A percentile compares a stretch with the other conserved stretches of the same genome.
phyloP scores from a whole-genome alignment of 2,329 filamentous ascomycete genomes.

The Pseudovirgaria hyperparasitica region DNA sequence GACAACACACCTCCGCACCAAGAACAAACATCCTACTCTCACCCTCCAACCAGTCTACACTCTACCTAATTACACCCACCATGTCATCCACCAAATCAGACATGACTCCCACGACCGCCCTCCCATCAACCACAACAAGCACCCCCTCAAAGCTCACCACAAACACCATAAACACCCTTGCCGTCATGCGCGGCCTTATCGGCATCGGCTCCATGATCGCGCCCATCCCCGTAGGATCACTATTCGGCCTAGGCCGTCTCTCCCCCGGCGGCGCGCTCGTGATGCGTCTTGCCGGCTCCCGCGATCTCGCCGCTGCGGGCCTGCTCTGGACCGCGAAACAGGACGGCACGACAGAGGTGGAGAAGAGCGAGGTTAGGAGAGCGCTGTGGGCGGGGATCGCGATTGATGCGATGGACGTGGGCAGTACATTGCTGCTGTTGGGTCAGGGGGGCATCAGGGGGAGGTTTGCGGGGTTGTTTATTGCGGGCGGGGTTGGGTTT shows the following conservation, averaged over 20 bases:
- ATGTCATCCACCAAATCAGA: no score
- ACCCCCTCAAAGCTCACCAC: slow-evolving; percentile 7
- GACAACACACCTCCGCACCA: no score
- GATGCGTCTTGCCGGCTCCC: slow-evolving; percentile 13
- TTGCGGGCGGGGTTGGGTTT: slow-evolving; percentile 9
- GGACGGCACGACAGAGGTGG: slow-evolving; percentile 7
- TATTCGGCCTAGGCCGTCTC: slow-evolving; percentile 11
- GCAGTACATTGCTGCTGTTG: slow-evolving; percentile 10
- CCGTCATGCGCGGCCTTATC: slow-evolving; percentile 9
- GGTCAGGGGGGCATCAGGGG: slow-evolving; percentile 10
- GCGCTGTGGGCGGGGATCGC: slow-evolving; percentile 13
- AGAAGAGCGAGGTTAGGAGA: slow-evolving; percentile 12
- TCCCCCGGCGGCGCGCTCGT: slow-evolving; percentile 7
- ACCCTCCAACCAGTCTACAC: no score
- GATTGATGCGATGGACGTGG: slow-evolving; percentile 12
- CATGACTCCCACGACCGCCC: slow-evolving; percentile 7
- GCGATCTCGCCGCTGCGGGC: slow-evolving; percentile 13
- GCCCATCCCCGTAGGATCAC: slow-evolving; percentile 9
- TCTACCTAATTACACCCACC: no score
- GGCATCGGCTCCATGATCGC: slow-evolving; percentile 12
- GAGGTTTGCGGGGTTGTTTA: slow-evolving; percentile 8
- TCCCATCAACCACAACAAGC: slow-evolving; percentile 2
- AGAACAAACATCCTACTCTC: no score
- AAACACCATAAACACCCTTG: slow-evolving; percentile 11
- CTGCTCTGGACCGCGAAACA: slow-evolving; percentile 13